Base-by-base conservation (phyloP, 2,329 filamentous ascomycete genomes). In the Proliferodiscus dingleyae region DNA sequence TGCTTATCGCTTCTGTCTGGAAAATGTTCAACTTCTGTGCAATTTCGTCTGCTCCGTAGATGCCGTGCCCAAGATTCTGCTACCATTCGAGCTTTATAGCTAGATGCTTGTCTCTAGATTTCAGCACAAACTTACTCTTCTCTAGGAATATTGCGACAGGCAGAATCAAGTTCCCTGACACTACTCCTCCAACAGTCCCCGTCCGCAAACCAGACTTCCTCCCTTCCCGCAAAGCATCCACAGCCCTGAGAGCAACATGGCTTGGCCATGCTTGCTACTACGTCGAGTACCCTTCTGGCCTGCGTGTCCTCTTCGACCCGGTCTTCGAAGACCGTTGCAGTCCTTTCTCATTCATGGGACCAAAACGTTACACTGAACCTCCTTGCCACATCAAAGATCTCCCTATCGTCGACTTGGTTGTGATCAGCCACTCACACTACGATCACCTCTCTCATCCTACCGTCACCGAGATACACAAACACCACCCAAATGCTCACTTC, bases 261-360 rank as follows among this genome's bases (percentile, higher is more conserved):
- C 21, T 43, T n/a, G 40, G 40, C 13, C 30, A 43, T 19, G 40
- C 40, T 7, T 34, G 40, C 16, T 36, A 43, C 40, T 43, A 26
- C 16, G 30, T 48, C 37, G 46, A 48, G 18, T 44, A 37, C 16
- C 41, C 46, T 21, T 40, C 34, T n/a, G 46, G 46, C 21, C 21
- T 48, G 6, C 46, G 46, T 18, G 40, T 93, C 2, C 77, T 96
- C 4, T 95, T 95, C 63, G 90, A 95, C 61, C 89, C 90, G 1
- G 89, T 95, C 22, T 94, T 95, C 55, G 87, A 89, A 61, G 80
- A 88, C 52, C 80, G 87, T 58, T 95, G 89, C 68, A 82, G 84
- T 19, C 90, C 89, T 0, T 71, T 90, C 53, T 73, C 71, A 33
- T 81, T 81, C 56, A 60, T 85, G 43, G 79, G 79, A 0, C 84